A percentile compares a stretch with the other conserved stretches of the same genome.
Conservation (phyloP, 805 yeast species). For the Kodamaea kaohsiungensis region DNA sequence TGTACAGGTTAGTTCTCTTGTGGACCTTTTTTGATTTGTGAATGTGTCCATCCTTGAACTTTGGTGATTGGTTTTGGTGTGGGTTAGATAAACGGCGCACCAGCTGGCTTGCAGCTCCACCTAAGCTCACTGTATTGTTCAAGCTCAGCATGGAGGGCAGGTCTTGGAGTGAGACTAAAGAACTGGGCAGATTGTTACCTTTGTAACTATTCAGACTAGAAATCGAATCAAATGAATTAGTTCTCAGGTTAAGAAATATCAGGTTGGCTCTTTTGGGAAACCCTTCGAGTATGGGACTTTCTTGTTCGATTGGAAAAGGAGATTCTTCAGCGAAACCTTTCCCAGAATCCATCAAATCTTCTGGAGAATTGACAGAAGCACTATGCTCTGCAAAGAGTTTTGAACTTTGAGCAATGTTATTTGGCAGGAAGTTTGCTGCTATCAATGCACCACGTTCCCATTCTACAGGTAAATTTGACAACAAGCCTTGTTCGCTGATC, state of each 20-base stretch:
- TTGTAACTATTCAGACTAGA: conserved; percentile 6
- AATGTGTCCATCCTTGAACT: conserved; percentile 9
- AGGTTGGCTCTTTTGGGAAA: conserved; percentile 18
- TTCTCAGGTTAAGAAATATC: conserved; percentile 15
- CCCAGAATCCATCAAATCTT: not conserved
- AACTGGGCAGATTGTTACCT: not conserved
- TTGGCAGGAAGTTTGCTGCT: conserved; percentile 36
- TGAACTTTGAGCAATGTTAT: conserved; percentile 26
- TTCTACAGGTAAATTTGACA: conserved; percentile 41
- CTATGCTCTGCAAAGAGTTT: conserved; percentile 37
- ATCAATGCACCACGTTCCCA: conserved; percentile 47
- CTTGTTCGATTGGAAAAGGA: conserved; percentile 2
- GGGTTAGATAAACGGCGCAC: conserved; percentile 4
- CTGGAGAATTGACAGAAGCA: not conserved
- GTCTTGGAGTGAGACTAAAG: not conserved
- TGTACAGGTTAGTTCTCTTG: not conserved
- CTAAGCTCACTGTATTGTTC: not conserved
- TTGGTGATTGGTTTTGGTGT: conserved; percentile 2
- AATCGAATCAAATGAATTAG: conserved; percentile 9
- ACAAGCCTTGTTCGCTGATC: conserved; percentile 39
- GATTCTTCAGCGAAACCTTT: conserved; percentile 3
- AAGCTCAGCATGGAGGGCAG: conserved; percentile 1
- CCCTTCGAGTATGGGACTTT: conserved; percentile 10
- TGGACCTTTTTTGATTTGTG: conserved; percentile 1
- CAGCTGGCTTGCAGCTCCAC: conserved; percentile 4